Evolutionary conservation across 352 stramenopile species (phyloP).

Genomic region (Phytophthora tentaculata): DNA sequence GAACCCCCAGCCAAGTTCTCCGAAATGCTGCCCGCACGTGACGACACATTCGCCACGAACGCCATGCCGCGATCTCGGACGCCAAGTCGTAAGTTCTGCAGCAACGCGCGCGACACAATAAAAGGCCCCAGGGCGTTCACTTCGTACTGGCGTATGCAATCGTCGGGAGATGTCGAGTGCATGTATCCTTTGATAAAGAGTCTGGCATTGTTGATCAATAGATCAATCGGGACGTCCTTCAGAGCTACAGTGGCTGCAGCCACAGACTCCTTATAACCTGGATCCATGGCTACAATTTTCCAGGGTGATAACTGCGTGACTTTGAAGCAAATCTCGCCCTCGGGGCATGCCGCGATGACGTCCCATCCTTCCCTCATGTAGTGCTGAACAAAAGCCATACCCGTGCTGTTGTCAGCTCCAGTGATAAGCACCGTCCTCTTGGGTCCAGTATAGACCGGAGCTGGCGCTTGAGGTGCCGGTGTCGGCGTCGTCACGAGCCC

Average conservation of each 20-base stretch:
- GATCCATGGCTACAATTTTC: slow-evolving; percentile 61
- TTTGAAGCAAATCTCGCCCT: slow-evolving; percentile 24
- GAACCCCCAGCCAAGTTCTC: slow-evolving; percentile 50
- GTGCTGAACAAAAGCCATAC: slow-evolving; percentile 48
- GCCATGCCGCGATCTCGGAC: slow-evolving; percentile 47
- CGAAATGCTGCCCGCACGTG: slow-evolving; percentile 58
- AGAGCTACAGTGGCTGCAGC: slow-evolving; percentile 39
- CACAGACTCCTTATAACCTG: slow-evolving; percentile 55
- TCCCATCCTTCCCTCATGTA: slow-evolving; percentile 55
- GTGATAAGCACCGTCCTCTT: slow-evolving; percentile 60
- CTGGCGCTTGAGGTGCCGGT: neutral
- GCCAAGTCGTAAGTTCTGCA: slow-evolving; percentile 54
- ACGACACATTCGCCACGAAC: slow-evolving; percentile 62
- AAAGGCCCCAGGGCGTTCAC: slow-evolving; percentile 76
- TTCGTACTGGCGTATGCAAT: slow-evolving; percentile 63
- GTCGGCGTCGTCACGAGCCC: slow-evolving; percentile 18
- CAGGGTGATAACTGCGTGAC: slow-evolving; percentile 37
- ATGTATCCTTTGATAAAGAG: slow-evolving; percentile 43
- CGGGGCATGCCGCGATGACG: slow-evolving; percentile 41
- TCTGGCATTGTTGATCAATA: slow-evolving; percentile 83
- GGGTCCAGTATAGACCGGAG: slow-evolving; percentile 27
- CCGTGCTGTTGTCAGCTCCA: slow-evolving; percentile 47
- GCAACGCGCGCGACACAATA: slow-evolving; percentile 59
- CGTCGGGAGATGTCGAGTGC: slow-evolving; percentile 48
- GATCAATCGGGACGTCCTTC: slow-evolving; percentile 53